Base-by-base conservation (phyloP, 768 basidiomycete species). In the Tubosaeta sp. region DNA sequence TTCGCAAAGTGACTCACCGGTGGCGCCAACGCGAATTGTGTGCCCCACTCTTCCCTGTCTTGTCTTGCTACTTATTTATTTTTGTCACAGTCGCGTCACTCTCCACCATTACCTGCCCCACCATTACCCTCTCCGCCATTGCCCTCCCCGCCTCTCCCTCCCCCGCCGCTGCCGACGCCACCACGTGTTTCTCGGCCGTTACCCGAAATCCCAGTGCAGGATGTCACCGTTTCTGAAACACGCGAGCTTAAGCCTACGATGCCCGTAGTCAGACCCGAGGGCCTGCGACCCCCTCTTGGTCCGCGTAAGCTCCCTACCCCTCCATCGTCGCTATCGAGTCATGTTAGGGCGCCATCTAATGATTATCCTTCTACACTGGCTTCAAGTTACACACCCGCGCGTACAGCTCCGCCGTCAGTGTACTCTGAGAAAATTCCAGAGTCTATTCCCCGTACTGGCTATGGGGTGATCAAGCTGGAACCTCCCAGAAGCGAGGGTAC, bases 301-400 rank as follows among this genome's bases (percentile, higher is more conserved):
- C 60, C 62, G 16, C 67, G 67, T 51, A 67, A 63, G 52, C 62
- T 70, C 16, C 65, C 69, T 44, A 69, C 65, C 3, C 67, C 69
- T 6, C 67, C 67, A 19, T 43, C 64, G 27, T 62, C 59, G 13
- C 46, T 57, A 42, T 58, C 49, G 19, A 44, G 48, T 44, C 64
- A 61, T 24, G 50, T 42, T 3, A 53, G 58, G 45, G 54, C 53
- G 19, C 53, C 53, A 34, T 61, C 65, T 11, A 55, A 59, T 47
- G 57, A 65, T 2, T 56, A 60, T 53, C 53, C 65, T 42, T 53
- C 68, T 19, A 65, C 65, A 18, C 19, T 55, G 36, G 53, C 55
- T 12, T 68, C 66, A 39, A 65, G 54, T 34, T 63, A 46, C 41
- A 60, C 66, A 19, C 65, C 65, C 11, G 65, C 65, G 36, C 69